These are phyloP conservation scores for Candida ascalaphidarum DNA, from an alignment of 805 yeast species.

Conservation along the genomic window DNA sequence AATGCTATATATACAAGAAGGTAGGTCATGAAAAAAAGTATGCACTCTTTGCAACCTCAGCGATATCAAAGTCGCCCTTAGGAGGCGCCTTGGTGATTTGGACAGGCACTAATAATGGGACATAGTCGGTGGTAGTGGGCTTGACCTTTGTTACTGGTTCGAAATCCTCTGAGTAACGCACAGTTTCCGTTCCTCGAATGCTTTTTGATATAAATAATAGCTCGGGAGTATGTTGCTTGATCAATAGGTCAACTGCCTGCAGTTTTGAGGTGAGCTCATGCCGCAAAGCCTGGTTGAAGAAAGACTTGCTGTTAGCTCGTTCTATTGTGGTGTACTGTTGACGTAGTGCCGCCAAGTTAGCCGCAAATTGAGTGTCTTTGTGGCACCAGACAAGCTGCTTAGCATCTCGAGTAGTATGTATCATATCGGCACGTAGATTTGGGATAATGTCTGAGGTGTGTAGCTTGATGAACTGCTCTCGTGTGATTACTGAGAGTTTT, in stretches of 20 bases:
- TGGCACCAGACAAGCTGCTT: conserved; percentile 27
- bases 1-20: background rate
- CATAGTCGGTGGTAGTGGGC: conserved; percentile 4
- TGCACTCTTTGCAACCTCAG: conserved; percentile 20
- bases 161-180: no score
- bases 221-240: no score
- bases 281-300: no score
- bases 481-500: conserved; percentile 13
- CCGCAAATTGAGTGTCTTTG: conserved; percentile 1
- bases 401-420: conserved; percentile 11
- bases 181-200: no score
- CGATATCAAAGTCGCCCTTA: conserved; percentile 24
- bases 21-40: conserved; percentile 25
- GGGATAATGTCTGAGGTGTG: conserved; percentile 19
- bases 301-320: no score
- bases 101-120: conserved; percentile 25
- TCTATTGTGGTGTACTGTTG: no score
- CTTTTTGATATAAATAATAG: no score
- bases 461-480: conserved; percentile 28
- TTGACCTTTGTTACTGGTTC: no score
- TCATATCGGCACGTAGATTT: conserved; percentile 17
- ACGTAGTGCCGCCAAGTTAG: background rate
- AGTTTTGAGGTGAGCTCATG: no score
- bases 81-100: conserved; percentile 17
- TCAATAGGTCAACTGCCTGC: no score